A percentile compares a stretch with the other conserved stretches of the same genome.
These are phyloP conservation scores for Coemansia guatemalensis DNA, from an alignment of 192 early-diverging fungal genomes.

Conservation along the genomic window DNA sequence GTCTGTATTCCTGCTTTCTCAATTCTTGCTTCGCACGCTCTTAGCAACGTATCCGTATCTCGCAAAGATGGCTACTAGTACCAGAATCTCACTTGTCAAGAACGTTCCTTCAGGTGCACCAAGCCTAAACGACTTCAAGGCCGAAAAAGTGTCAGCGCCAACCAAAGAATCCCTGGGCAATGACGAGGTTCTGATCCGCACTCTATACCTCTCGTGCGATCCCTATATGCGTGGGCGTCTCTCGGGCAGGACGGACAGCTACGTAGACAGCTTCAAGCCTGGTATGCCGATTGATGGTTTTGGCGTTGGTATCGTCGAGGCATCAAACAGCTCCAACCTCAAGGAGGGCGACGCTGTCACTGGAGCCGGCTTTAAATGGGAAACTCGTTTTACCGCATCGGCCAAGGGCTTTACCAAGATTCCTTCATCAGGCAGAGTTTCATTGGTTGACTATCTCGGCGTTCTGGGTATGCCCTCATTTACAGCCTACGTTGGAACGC, in stretches of 20 bases:
- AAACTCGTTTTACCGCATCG: constrained; percentile 55
- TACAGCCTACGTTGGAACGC: constrained; percentile 72
- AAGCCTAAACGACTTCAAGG: constrained; percentile 26
- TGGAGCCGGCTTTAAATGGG: constrained; percentile 58
- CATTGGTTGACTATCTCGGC: constrained; percentile 31
- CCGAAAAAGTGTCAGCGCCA: constrained; percentile 13
- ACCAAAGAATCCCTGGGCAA: constrained; percentile 25
- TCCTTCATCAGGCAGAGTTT: constrained; percentile 4
- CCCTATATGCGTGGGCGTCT: constrained; percentile 70
- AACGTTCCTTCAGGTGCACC: constrained; percentile 20
- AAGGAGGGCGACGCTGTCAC: constrained; percentile 65
- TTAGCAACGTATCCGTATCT: background rate
- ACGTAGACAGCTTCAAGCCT: constrained; percentile 54
- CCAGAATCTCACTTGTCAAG: constrained; percentile 15
- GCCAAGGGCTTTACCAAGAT: constrained; percentile 22
- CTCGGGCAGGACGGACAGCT: constrained; percentile 53
- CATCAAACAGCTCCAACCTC: constrained; percentile 60
- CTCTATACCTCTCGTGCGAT: constrained; percentile 70
- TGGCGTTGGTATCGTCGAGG: constrained; percentile 62
- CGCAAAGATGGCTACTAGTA: constrained; percentile 24
- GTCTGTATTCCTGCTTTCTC: background rate
- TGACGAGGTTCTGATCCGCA: constrained; percentile 55
- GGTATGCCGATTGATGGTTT: constrained; percentile 51
- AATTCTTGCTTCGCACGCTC: background rate
- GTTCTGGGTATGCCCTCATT: constrained; percentile 79